Base-by-base conservation (phyloP, 1,284 basidiomycete genomes). In the Tilletiaria anomala region DNA sequence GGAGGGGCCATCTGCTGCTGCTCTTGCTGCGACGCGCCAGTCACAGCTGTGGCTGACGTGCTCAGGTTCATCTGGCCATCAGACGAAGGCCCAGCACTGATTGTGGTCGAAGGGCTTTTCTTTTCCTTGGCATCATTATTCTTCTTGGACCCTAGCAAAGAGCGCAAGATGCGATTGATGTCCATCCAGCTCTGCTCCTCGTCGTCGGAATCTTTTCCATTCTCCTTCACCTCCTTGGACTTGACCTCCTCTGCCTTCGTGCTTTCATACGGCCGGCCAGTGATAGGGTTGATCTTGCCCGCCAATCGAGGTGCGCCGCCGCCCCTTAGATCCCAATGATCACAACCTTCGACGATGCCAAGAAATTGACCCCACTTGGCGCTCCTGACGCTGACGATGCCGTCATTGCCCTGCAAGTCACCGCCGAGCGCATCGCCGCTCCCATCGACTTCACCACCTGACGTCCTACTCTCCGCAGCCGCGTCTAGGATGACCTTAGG, bases 281-380 rank as follows among this genome's bases (percentile, higher is more conserved):
- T 58, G 54, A n/a, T n/a, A n/a, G 59, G 43, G 55, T 66, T 52
- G 52, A 65, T 48, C 43, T 54, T 50, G 45, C 50, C 44, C 41
- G 36, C 56, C 61, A 56, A 45, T 40, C 67, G 42, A 22, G 60
- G 45, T 39, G 72, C 73, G n/a, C 73, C 71, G 42, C 71, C 80
- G 0, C 93, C 93, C 43, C 93, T 72, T 58, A 96, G 74, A 58
- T 93, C 84, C 93, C 93, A 99, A 65, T 97, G 93, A 71, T 99
- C 89, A 54, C 79, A 83, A 2, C 80, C 82, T 50, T 93, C 83
- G 61, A 97, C 73, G 16, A 79, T 77, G 4, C 91, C 91, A 14
- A 99, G 70, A 68, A 87, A 64, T 37, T 53, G 46, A 26, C 63
- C 62, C 62, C 61, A 65, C 29, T 53, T 55, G 4, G 59, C 61